phyloP scores from a whole-genome alignment of 2,329 filamentous ascomycete species.

The Trichoderma polysporum region DNA sequence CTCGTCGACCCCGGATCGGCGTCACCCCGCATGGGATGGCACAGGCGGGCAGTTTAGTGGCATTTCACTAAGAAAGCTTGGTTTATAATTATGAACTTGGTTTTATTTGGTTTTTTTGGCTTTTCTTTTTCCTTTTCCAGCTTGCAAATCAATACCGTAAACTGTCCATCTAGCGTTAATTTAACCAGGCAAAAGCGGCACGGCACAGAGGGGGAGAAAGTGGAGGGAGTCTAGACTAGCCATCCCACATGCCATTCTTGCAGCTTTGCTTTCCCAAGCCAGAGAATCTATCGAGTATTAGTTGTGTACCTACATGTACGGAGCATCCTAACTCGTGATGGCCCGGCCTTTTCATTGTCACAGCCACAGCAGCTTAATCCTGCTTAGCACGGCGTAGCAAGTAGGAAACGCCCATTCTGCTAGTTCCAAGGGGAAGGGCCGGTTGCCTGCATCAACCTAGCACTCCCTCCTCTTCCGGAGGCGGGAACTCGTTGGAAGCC shows the following conservation, averaged over 20 bases:
- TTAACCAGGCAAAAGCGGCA: not conserved
- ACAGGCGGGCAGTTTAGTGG: not conserved
- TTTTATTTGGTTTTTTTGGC: not conserved
- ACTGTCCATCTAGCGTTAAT: not conserved
- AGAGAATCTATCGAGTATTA: not conserved
- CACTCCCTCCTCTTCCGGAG: conserved; percentile 1
- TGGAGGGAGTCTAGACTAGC: too few species aligned
- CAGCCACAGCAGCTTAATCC: not conserved
- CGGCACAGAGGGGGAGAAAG: not conserved
- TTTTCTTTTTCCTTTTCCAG: not conserved
- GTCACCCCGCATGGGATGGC: conserved; percentile 5
- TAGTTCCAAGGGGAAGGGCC: conserved; percentile 11
- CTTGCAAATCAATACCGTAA: not conserved
- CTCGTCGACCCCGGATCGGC: conserved; percentile 12
- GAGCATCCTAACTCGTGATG: conserved; percentile 8
- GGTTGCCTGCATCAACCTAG: conserved; percentile 16
- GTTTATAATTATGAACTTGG: not conserved
- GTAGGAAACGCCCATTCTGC: not conserved
- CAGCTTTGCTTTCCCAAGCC: not conserved
- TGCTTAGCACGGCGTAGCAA: not conserved
- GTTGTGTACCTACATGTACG: not conserved
- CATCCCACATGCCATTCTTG: too few species aligned
- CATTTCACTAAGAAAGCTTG: not conserved
- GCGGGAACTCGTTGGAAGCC: not conserved
- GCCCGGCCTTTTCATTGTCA: not conserved